A percentile compares a stretch with the other conserved stretches of the same genome.
Conservation (phyloP, 805 yeast genomes). For the Hanseniaspora thailandica region DNA sequence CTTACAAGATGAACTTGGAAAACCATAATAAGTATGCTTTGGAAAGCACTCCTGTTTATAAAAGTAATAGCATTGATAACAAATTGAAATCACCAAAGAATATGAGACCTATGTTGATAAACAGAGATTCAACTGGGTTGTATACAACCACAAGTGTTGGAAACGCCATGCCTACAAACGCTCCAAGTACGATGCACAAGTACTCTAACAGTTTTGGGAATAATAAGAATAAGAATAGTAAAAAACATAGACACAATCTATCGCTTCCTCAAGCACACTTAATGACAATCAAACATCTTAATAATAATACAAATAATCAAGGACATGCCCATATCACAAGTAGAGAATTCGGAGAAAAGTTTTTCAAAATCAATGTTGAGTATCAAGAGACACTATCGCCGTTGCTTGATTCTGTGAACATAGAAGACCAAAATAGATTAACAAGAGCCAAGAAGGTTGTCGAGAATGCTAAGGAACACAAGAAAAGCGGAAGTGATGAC, state of each 20-base stretch:
- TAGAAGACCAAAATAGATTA: slow-evolving; percentile 1
- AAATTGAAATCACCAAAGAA: neutral
- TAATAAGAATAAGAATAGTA: neutral
- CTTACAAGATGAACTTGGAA: slow-evolving; percentile 5
- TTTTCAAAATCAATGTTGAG: slow-evolving; percentile 13
- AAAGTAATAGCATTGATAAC: slow-evolving; percentile 11
- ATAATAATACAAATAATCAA: neutral
- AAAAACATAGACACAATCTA: slow-evolving; percentile 10
- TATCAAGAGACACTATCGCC: slow-evolving; percentile 12
- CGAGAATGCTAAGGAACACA: neutral
- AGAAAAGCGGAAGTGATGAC: slow-evolving; percentile 12
- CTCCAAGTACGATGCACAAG: neutral
- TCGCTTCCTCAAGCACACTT: slow-evolving; percentile 11
- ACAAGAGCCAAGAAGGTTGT: neutral
- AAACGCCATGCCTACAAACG: neutral
- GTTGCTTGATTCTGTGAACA: slow-evolving; percentile 6
- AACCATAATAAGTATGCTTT: neutral
- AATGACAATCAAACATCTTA: neutral
- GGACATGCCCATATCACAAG: neutral
- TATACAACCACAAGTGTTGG: neutral
- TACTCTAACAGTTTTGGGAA: slow-evolving; percentile 8
- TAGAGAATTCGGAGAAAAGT: slow-evolving; percentile 12
- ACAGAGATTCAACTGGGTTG: neutral
- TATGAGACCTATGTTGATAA: neutral
- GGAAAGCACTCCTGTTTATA: neutral